A percentile compares a stretch with the other conserved stretches of the same genome.
Evolutionary conservation across 2,329 filamentous ascomycete genomes (phyloP).

Genomic region (Fusarium sp.): DNA sequence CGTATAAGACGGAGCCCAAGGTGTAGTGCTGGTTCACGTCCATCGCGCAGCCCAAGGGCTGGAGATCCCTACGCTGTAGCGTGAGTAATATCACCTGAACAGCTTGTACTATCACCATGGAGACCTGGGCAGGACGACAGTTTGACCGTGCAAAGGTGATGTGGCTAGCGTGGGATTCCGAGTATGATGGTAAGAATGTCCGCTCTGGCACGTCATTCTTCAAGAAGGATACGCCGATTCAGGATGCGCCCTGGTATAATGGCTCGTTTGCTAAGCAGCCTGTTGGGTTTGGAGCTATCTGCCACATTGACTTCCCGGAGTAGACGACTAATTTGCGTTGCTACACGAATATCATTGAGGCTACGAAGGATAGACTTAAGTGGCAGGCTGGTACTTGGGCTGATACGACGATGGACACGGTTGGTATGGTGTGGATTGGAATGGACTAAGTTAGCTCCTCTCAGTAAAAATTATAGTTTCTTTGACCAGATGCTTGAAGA

Average conservation of each 20-base stretch:
- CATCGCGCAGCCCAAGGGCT: not conserved
- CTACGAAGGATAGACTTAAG: slow-evolving; percentile 2
- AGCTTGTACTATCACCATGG: not conserved
- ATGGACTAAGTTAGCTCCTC: not conserved
- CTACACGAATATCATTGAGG: not conserved
- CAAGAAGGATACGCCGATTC: not conserved
- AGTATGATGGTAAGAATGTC: slow-evolving; percentile 1
- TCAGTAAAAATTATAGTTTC: too few species aligned
- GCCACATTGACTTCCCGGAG: slow-evolving; percentile 2
- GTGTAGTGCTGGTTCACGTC: not conserved
- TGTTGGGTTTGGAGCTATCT: not conserved
- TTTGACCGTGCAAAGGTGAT: slow-evolving; percentile 5
- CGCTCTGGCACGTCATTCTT: not conserved
- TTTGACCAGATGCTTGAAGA: too few species aligned
- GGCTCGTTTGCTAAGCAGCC: slow-evolving; percentile 4
- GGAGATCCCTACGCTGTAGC: not conserved
- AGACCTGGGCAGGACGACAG: not conserved
- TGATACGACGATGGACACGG: not conserved
- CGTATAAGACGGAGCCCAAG: not conserved
- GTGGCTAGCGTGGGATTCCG: slow-evolving; percentile 7
- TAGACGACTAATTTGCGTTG: not conserved
- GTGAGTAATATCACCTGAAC: not conserved
- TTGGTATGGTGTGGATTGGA: slow-evolving; percentile 1
- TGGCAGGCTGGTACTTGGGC: slow-evolving; percentile 7
- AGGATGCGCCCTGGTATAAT: not conserved